These are phyloP conservation scores for Coniochaeta sp. DNA, from an alignment of 2,329 filamentous ascomycete species.

Conservation along the genomic window DNA sequence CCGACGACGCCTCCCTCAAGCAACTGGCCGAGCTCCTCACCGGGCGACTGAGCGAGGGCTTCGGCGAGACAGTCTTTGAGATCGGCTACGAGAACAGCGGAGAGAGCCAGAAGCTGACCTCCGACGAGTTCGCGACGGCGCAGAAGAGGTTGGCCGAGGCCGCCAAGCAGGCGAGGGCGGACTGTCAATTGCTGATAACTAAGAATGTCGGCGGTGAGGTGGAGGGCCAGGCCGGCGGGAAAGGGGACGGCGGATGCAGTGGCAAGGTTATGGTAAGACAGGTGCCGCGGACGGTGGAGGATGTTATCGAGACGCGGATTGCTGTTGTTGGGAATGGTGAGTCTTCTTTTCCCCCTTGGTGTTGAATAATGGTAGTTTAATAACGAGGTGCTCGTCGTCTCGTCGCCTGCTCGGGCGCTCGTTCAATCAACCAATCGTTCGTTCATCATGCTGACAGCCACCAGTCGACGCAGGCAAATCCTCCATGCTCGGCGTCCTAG, in stretches of 20 bases:
- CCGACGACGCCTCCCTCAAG: constrained; percentile 45
- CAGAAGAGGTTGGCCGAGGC: constrained; percentile 58
- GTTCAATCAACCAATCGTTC: no score
- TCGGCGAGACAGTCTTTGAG: constrained; percentile 87
- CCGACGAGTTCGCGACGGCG: constrained; percentile 69
- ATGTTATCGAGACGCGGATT: constrained; percentile 92
- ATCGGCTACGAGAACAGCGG: constrained; percentile 86
- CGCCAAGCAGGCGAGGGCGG: constrained; percentile 58
- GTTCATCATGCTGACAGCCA: no score
- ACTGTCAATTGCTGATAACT: constrained; percentile 80
- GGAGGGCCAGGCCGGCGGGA: constrained; percentile 52
- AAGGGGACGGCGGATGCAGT: constrained; percentile 67
- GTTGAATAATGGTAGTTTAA: no score
- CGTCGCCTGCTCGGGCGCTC: background rate
- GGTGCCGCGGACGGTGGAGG: constrained; percentile 65
- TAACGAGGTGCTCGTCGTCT: background rate
- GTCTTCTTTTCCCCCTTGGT: background rate
- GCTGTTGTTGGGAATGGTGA: constrained; percentile 90
- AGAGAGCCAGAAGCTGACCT: constrained; percentile 71
- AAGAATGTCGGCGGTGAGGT: constrained; percentile 76
- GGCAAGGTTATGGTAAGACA: constrained; percentile 85
- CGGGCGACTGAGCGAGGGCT: constrained; percentile 69
- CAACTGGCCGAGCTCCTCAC: constrained; percentile 61
- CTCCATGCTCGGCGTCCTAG: constrained; percentile 89
- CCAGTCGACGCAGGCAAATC: constrained; percentile 89